Percentiles rank a stretch among this genome's conserved stretches.
phyloP scores from a whole-genome alignment of 192 early-diverging fungal species.

The Linnemannia schmuckeri region DNA sequence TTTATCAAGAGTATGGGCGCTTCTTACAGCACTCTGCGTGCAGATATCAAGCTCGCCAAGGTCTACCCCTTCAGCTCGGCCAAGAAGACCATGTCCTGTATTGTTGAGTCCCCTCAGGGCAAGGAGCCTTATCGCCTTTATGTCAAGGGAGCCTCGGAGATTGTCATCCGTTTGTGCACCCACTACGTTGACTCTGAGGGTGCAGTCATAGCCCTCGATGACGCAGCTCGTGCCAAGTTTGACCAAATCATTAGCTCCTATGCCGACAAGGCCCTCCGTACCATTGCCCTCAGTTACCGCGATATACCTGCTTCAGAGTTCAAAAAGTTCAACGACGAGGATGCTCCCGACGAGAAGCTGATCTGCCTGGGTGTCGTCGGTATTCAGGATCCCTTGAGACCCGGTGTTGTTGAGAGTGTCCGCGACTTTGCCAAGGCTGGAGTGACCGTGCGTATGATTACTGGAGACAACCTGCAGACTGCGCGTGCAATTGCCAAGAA shows the following conservation, averaged over 20 bases:
- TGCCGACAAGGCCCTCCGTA: conserved; percentile 78
- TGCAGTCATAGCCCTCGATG: conserved; percentile 54
- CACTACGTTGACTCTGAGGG: conserved; percentile 70
- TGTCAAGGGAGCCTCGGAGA: conserved; percentile 87
- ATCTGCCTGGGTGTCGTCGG: conserved; percentile 82
- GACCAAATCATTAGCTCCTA: conserved; percentile 67
- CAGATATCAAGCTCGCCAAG: conserved; percentile 63
- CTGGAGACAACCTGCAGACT: conserved; percentile 85
- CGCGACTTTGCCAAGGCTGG: conserved; percentile 82
- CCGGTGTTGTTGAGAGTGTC: conserved; percentile 82
- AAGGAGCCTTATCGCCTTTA: conserved; percentile 65
- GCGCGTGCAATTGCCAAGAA: conserved; percentile 90
- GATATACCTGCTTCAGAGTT: conserved; percentile 63
- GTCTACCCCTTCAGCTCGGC: conserved; percentile 91
- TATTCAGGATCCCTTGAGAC: conserved; percentile 89
- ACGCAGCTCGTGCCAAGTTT: conserved; percentile 53
- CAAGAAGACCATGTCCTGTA: conserved; percentile 89
- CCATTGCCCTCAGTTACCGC: conserved; percentile 79
- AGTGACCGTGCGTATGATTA: conserved; percentile 92
- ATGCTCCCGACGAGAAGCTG: conserved; percentile 64
- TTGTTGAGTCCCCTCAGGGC: conserved; percentile 58
- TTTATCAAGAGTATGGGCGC: conserved; percentile 71
- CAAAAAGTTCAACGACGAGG: conserved; percentile 64
- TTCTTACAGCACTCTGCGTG: conserved; percentile 67
- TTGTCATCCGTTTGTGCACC: conserved; percentile 72